These are phyloP conservation scores for Candida jianshihensis DNA, from an alignment of 805 yeast genomes.

Conservation along the genomic window DNA sequence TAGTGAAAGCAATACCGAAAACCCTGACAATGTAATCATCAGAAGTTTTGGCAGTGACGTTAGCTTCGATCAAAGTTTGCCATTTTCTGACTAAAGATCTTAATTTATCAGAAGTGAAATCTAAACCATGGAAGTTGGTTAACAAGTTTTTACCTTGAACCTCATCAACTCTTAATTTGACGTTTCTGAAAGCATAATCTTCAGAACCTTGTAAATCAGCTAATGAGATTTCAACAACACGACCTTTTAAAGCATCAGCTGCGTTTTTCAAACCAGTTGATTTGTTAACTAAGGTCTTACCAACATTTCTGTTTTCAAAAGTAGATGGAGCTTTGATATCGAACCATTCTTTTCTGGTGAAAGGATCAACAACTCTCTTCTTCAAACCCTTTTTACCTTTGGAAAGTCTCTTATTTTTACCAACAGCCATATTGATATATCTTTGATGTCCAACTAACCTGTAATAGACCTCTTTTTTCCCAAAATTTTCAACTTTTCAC, in stretches of 20 bases:
- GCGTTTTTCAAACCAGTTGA: conserved; percentile 97
- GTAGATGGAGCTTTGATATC: conserved; percentile 2
- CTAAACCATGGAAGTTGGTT: conserved; percentile 99
- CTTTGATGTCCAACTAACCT: too few species aligned
- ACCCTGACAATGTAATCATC: conserved; percentile 96
- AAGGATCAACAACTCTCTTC: conserved; percentile 98
- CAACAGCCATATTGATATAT: conserved; percentile 57
- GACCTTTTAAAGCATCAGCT: conserved; percentile 96
- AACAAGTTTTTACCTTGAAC: conserved; percentile 97
- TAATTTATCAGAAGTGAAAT: conserved; percentile 96
- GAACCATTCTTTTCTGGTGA: conserved; percentile 41
- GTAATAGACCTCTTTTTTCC: too few species aligned
- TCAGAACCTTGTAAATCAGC: conserved; percentile 98
- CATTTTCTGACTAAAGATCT: conserved; percentile 98
- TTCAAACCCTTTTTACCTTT: conserved; percentile 94
- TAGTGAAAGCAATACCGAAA: conserved; percentile 97
- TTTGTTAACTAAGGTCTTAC: conserved; percentile 97
- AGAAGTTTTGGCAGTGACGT: conserved; percentile 95
- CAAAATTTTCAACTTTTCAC: too few species aligned
- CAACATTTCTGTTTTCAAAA: conserved; percentile 61
- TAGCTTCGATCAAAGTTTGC: conserved; percentile 97
- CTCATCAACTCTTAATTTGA: conserved; percentile 97
- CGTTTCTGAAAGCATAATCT: conserved; percentile 97
- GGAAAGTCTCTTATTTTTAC: conserved; percentile 74
- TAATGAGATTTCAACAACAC: conserved; percentile 90